Percentiles rank a stretch among this genome's conserved stretches.
Conservation (phyloP, 2,329 filamentous ascomycete genomes). For the Nothomitra cinnamomea region DNA sequence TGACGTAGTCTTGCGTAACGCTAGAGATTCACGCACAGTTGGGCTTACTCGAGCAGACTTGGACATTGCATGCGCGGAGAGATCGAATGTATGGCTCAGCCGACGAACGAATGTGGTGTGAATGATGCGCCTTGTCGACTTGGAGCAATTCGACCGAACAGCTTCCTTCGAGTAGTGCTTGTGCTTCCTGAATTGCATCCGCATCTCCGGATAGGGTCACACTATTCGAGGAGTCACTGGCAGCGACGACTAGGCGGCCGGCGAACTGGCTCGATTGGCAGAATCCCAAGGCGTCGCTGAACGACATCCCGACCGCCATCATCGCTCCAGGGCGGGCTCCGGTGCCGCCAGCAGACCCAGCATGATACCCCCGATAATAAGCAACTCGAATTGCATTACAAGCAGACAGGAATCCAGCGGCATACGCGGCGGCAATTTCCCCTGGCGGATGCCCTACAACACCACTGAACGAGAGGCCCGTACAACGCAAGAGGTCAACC, state of each 20-base stretch:
- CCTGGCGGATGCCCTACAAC: slow-evolving; percentile 18
- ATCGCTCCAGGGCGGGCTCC: slow-evolving; percentile 15
- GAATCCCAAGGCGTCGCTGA: slow-evolving; percentile 5
- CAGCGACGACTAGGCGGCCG: slow-evolving; percentile 13
- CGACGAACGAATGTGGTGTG: slow-evolving; percentile 17
- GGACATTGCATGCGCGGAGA: neutral
- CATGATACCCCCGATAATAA: slow-evolving; percentile 4
- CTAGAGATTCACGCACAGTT: slow-evolving; percentile 13
- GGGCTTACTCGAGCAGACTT: neutral
- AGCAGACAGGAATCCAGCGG: slow-evolving; percentile 12
- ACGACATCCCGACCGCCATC: slow-evolving; percentile 16
- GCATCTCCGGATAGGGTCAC: slow-evolving; percentile 20
- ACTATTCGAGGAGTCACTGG: slow-evolving; percentile 18
- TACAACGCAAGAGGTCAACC: neutral
- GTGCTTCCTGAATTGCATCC: slow-evolving; percentile 10
- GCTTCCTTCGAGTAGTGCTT: slow-evolving; percentile 9
- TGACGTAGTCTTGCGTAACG: slow-evolving; percentile 1
- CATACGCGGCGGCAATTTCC: slow-evolving; percentile 19
- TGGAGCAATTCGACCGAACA: slow-evolving; percentile 16
- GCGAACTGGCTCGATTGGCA: slow-evolving; percentile 1
- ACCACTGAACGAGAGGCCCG: slow-evolving; percentile 10
- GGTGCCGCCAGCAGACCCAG: neutral
- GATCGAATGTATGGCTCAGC: slow-evolving; percentile 13
- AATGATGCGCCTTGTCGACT: slow-evolving; percentile 20
- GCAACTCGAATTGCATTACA: slow-evolving; percentile 15